Evolutionary conservation across 495 filamentous ascomycete species (phyloP), one percentile per base, ranked within the genome.

Genomic region (Delitschia confertaspora): DNA sequence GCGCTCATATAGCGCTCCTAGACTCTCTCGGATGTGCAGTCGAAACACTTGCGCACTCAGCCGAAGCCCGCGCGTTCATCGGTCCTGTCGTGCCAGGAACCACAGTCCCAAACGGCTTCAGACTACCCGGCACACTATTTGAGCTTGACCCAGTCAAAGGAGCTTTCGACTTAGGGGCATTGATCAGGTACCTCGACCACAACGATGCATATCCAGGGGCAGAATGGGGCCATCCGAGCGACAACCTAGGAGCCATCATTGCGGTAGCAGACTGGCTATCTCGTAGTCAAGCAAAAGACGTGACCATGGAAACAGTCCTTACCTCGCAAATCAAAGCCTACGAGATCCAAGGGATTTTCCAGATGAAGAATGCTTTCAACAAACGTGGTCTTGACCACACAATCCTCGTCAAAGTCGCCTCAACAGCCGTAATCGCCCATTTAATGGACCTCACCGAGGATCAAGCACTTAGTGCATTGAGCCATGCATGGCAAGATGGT

Each of bases 171-270:
- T n/a, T 72, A 17, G 67, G 69, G 2, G 44, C 59, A 6, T 40
- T 69, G 43, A 67, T 71, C 8, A 58, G 65, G 3, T 69, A 68
- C 42, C 44, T 69, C 16, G 69, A 70, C 36, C 67, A 69, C 29
- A 71, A 71, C 35, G 69, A 70, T 59, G 65, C 63, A 14, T 46
- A 64, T 3, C 48, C 48, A 6, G 68, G 66, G 3, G 59, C 52
- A 18, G 69, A 71, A 46, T 69, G 66, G 65, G 65, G 68, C 9
- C 68, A 70, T 58, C 68, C 67, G 20, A 66, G 25, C 62, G 68
- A 71, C 47, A 72, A 66, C 34, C 51, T 71, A 13, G 64, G 54
- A 6, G 66, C 68, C 16, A 64, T 73, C 22, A 35, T 70, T 1
- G 45, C 65, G 0, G 56, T 66, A 2, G 58, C 57, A 34, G 67